Conservation (phyloP, 1,284 basidiomycete species). For the Meira nashicola region DNA sequence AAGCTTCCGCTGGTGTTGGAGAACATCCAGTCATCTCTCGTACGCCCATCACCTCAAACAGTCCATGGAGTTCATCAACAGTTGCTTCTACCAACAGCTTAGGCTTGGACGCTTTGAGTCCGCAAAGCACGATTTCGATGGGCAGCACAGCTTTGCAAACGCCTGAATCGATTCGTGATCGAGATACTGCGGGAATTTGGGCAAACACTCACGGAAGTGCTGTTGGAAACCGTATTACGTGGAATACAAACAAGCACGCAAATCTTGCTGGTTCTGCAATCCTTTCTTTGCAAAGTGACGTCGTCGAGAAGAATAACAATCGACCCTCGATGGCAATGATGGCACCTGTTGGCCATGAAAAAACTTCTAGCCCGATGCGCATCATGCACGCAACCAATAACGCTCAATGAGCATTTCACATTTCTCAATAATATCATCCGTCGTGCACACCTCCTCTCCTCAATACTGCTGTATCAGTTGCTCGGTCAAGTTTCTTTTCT, state of each 20-base stretch:
- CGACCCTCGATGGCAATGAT: neutral
- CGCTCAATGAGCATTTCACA: neutral
- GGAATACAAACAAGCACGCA: neutral
- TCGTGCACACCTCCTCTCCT: too few species aligned
- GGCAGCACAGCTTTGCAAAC: neutral
- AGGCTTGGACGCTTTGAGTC: slow-evolving; percentile 2
- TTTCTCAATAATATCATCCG: too few species aligned
- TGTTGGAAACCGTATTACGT: neutral
- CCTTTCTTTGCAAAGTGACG: slow-evolving; percentile 5
- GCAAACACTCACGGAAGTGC: neutral
- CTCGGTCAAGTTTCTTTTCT: too few species aligned
- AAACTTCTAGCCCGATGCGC: slow-evolving; percentile 7
- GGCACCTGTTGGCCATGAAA: slow-evolving; percentile 9
- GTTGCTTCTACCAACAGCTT: neutral
- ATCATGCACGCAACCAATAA: neutral
- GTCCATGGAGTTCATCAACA: neutral
- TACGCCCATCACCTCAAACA: neutral
- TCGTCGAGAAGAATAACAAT: neutral
- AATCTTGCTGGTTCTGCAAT: neutral
- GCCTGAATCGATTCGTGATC: slow-evolving; percentile 2
- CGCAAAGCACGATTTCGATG: slow-evolving; percentile 7
- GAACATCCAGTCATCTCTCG: slow-evolving; percentile 1
- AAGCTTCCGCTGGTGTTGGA: neutral
- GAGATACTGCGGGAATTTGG: neutral
- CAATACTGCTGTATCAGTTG: too few species aligned